Base-by-base conservation (phyloP, 129 eudicot genomes). In the Lactuca saligna region DNA sequence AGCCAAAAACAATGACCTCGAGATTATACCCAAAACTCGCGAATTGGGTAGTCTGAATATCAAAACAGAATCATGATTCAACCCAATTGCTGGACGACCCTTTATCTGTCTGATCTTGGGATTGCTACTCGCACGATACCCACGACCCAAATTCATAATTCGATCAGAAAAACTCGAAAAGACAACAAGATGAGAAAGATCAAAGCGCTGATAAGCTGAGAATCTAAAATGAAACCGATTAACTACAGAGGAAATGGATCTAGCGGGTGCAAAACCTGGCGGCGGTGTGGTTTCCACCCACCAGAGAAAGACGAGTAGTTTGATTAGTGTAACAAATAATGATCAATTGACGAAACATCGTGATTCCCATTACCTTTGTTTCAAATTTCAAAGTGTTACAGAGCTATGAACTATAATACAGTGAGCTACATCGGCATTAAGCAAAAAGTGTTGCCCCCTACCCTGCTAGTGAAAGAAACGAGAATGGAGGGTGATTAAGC, bases 211-310 rank as follows among this genome's bases (percentile, higher is more conserved):
- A 8, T 41, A 5, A 6, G 11, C 55, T 20, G n/a, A 32, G 50
- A 8, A 50, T 20, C 12, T 10, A 14, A 17, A 50, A 1, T 38
- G n/a, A 17, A 62, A 61, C 4, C 48, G 37, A 53, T 61, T 20
- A 61, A 58, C 35, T 7, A 20, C 46, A 13, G 66, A n/a, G 34
- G 13, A 57, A 25, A 37, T 33, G 32, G 15, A 29, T 34, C 69
- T 88, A 88, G 76, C 88, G 85, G 60, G 85, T 75, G 79, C 87
- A 85, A 59, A 85, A 88, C 54, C 86, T 73, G 50, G 95, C 37
- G 9, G 96, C 81, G 50, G 87, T 88, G 77, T 88, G 91, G 54
- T 88, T 84, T 64, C 88, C 90, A 82, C 90, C 95, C 81, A 84
- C 80, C 42, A 88, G 80, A 71, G 81, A 63, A 60, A 85, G 63